Percentiles rank a stretch among this genome's conserved stretches.
phyloP scores from a whole-genome alignment of 2,329 filamentous ascomycete genomes.

The Diaporthe citrichinensis region DNA sequence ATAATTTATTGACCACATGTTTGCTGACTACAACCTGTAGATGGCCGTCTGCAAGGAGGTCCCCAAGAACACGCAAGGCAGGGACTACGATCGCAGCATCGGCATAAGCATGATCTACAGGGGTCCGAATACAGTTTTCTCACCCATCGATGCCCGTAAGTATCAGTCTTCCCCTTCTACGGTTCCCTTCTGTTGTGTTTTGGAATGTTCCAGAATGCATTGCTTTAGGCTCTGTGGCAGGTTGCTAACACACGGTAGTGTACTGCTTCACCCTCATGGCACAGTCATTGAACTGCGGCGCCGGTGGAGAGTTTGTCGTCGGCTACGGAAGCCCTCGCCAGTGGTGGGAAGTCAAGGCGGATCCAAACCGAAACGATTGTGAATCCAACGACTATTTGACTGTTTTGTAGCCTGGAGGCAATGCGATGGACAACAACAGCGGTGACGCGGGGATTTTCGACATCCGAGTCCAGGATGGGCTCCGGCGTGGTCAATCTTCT shows the following conservation, averaged over 20 bases:
- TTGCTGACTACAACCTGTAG: not conserved
- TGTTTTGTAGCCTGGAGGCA: not conserved
- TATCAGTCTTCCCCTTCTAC: too few relatives aligned
- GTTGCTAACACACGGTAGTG: too few relatives aligned
- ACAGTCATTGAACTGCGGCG: not conserved
- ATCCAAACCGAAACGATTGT: not conserved
- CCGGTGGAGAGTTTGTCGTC: not conserved
- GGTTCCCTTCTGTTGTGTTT: too few relatives aligned
- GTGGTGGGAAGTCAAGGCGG: constrained; percentile 4
- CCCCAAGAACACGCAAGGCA: not conserved
- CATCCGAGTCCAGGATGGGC: not conserved
- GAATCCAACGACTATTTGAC: not conserved
- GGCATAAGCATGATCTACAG: not conserved
- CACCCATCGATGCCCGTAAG: too few relatives aligned
- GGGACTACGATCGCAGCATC: constrained; percentile 3
- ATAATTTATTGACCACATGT: not conserved
- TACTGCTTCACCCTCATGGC: not conserved
- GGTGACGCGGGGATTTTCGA: not conserved
- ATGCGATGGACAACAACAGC: not conserved
- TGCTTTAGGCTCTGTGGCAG: too few relatives aligned
- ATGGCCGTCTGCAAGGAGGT: not conserved
- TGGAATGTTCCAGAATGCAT: too few relatives aligned
- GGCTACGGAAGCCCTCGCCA: not conserved
- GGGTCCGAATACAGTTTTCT: not conserved
- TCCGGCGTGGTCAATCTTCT: not conserved